A percentile compares a stretch with the other conserved stretches of the same genome.
Conservation (phyloP, 2,329 filamentous ascomycete species). For the Bipolaris sorokiniana region DNA sequence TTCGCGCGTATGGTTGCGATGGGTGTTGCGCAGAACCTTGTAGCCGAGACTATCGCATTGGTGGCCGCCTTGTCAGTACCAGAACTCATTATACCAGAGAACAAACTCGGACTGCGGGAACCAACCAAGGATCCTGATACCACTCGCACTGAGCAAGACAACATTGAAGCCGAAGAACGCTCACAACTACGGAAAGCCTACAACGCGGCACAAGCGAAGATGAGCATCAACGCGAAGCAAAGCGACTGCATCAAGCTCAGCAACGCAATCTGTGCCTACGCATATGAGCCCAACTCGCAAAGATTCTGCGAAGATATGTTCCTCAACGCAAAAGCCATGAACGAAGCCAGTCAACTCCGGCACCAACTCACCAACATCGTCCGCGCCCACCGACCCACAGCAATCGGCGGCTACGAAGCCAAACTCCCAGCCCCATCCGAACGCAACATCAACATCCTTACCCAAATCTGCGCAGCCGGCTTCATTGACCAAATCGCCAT, state of each 20-base stretch:
- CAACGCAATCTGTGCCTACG: constrained; percentile 83
- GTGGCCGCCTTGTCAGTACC: constrained; percentile 88
- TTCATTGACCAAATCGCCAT: constrained; percentile 96
- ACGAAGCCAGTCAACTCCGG: constrained; percentile 83
- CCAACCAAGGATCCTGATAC: constrained; percentile 53
- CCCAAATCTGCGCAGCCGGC: constrained; percentile 88
- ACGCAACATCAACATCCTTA: constrained; percentile 75
- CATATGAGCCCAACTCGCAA: constrained; percentile 59
- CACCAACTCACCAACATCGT: constrained; percentile 83
- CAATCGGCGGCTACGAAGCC: constrained; percentile 48
- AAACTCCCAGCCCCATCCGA: constrained; percentile 66
- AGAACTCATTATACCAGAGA: constrained; percentile 85
- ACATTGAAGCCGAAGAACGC: constrained; percentile 72
- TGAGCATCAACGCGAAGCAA: constrained; percentile 75
- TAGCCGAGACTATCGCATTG: constrained; percentile 84
- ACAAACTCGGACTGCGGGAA: constrained; percentile 70
- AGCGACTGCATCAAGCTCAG: constrained; percentile 91
- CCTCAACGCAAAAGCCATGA: constrained; percentile 83
- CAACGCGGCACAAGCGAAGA: constrained; percentile 76
- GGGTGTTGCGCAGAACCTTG: constrained; percentile 79
- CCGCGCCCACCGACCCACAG: constrained; percentile 69
- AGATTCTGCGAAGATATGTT: constrained; percentile 83
- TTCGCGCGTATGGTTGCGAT: constrained; percentile 92
- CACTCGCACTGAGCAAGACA: constrained; percentile 67
- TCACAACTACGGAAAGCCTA: constrained; percentile 68